A percentile compares a stretch with the other conserved stretches of the same genome.
These are phyloP conservation scores for Smallanthus sonchifolius DNA, from an alignment of 129 eudicot genomes.

Conservation along the genomic window DNA sequence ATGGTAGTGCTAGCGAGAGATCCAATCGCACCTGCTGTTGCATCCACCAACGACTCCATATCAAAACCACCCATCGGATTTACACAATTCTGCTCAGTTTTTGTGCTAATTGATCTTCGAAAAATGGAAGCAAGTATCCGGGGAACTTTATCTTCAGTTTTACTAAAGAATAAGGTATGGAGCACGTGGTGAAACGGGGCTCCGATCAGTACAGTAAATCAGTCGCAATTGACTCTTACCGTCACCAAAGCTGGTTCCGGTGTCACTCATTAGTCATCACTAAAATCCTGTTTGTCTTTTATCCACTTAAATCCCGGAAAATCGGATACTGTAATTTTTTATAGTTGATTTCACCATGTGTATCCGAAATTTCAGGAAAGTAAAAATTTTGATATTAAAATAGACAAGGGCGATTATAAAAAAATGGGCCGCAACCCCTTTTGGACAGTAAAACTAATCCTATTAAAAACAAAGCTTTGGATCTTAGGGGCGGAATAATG, in stretches of 20 bases:
- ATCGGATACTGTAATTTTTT: too few species aligned
- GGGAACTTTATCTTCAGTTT: background rate
- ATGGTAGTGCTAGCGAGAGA: constrained; percentile 86
- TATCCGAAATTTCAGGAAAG: too few species aligned
- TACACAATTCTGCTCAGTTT: background rate
- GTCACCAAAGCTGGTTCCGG: background rate
- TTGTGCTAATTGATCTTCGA: constrained; percentile 3
- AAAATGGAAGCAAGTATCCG: background rate
- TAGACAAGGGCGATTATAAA: too few species aligned
- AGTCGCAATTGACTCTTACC: background rate
- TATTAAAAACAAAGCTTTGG: too few species aligned
- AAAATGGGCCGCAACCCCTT: too few species aligned
- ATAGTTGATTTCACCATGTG: too few species aligned
- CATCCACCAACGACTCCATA: constrained; percentile 89
- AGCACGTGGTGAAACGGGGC: background rate
- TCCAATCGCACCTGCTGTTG: constrained; percentile 93
- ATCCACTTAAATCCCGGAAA: too few species aligned
- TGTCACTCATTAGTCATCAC: too few species aligned
- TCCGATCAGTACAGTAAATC: background rate
- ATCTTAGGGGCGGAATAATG: too few species aligned
- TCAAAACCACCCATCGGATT: constrained; percentile 41
- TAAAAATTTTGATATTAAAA: too few species aligned
- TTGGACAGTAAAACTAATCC: too few species aligned
- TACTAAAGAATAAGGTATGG: background rate
- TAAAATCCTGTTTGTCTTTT: too few species aligned